These are phyloP conservation scores for Leccinum fuscescens DNA, from an alignment of 1,284 basidiomycete species.

Conservation along the genomic window DNA sequence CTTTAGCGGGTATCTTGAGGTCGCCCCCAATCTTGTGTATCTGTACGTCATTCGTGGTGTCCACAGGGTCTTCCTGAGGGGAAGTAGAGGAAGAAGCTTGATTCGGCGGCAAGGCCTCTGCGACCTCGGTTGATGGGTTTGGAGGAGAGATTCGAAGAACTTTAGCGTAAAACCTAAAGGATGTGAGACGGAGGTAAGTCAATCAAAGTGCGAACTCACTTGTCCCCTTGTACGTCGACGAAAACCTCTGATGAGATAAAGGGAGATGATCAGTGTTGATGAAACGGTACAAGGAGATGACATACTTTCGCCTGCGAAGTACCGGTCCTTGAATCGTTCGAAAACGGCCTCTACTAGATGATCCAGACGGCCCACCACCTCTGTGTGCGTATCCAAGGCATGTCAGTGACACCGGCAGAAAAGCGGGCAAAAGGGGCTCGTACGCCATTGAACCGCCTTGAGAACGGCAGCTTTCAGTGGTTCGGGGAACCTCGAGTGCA, in stretches of 20 bases:
- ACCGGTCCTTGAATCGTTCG: conserved; percentile 94
- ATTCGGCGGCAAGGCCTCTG: conserved; percentile 37
- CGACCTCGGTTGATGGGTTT: conserved; percentile 46
- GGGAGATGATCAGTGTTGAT: conserved; percentile 26
- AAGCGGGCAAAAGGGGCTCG: conserved; percentile 41
- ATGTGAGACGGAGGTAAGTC: conserved; percentile 25
- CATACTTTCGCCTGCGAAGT: conserved; percentile 88
- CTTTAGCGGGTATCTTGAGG: conserved; percentile 71
- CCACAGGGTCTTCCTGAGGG: conserved; percentile 31
- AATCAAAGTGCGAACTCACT: conserved; percentile 47
- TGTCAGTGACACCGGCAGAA: conserved; percentile 17
- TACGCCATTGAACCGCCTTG: conserved; percentile 93
- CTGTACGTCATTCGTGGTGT: conserved; percentile 40
- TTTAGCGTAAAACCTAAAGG: conserved; percentile 69
- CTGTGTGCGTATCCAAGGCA: conserved; percentile 43
- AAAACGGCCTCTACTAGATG: conserved; percentile 91
- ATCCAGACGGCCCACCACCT: conserved; percentile 94
- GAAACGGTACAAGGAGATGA: conserved; percentile 22
- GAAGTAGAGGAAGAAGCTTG: conserved; percentile 35
- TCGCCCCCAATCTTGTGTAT: conserved; percentile 77
- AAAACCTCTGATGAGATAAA: conserved; percentile 60
- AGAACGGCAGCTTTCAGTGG: conserved; percentile 90
- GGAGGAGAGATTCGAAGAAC: conserved; percentile 76
- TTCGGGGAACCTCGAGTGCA: conserved; percentile 90
- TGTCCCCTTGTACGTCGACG: conserved; percentile 80